Base-by-base conservation (phyloP, 2,329 filamentous ascomycete genomes). In the Penicillium polonicum region DNA sequence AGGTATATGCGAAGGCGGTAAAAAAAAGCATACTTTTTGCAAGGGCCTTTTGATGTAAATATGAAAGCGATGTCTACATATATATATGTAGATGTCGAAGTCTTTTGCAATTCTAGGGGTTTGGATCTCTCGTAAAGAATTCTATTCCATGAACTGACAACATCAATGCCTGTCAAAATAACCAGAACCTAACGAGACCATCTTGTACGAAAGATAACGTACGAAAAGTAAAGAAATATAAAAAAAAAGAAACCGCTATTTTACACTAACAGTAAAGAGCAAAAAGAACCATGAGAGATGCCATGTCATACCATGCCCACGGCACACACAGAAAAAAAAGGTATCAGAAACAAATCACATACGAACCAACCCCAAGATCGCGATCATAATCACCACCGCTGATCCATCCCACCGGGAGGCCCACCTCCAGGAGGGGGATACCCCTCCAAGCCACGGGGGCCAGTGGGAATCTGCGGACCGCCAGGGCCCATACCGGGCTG, bases 371-470 rank as follows among this genome's bases (percentile, higher is more conserved):
- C 29, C 12, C 21, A 15, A 43, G 19, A 45, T 36, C 31, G 19
- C n/a, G 12, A 55, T 68, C 60, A 71, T 25, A 9, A 56, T 68
- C 60, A 72, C 60, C 70, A 71, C 57, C 60, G 59, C n/a, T 73
- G 68, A 19, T 68, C 69, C 55, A 68, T 55, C 23, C 70, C 70
- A 39, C 68, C 66, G 23, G 70, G 68, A 44, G 68, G 68, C 0
- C 69, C 64, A 50, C 65, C 64, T 12, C 70, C 68, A 13, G 71
- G 68, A 21, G 68, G 69, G 41, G 68, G 62, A 55, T 65, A 71
- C 5, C 64, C 66, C 15, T 70, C 70, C 29, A 60, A 62, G 1
- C 70, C 71, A 4, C 71, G 71, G 0, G 71, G 69, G 1, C 65
- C 70, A 19, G 67, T 48, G 10, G 65, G 66, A 19, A 71, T 68